Conservation (phyloP, 352 stramenopile species). For the Phytopythium cucurbitacearum region DNA sequence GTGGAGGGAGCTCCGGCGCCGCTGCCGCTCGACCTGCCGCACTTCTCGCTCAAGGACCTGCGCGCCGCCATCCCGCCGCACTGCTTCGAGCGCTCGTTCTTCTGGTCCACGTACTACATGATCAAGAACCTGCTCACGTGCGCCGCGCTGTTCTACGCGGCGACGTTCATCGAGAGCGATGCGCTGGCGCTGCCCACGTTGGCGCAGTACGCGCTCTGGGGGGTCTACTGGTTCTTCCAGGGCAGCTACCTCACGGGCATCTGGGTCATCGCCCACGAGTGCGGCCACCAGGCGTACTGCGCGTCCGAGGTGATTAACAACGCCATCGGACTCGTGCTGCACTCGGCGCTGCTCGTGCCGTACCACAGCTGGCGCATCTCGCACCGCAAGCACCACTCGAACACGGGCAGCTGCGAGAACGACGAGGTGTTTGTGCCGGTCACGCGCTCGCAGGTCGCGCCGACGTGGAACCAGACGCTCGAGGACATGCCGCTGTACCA, state of each 20-base stretch:
- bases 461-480: constrained; percentile 68
- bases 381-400: constrained; percentile 95
- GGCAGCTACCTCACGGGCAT: constrained; percentile 96
- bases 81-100: constrained; percentile 95
- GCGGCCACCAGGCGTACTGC: constrained; percentile 96
- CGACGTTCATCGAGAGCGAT: constrained; percentile 56
- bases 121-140: constrained; percentile 90
- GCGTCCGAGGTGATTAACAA: constrained; percentile 95
- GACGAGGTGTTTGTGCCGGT: constrained; percentile 97
- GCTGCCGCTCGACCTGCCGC: constrained; percentile 74
- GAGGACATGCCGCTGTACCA: constrained; percentile 94
- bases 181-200: constrained; percentile 41
- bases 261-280: constrained; percentile 98
- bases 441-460: constrained; percentile 59
- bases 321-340: constrained; percentile 92
- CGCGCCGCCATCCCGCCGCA: constrained; percentile 91
- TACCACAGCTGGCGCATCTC: constrained; percentile 98
- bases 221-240: constrained; percentile 96
- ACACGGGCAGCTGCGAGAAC: constrained; percentile 94
- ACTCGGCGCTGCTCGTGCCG: constrained; percentile 96
- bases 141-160: constrained; percentile 84
- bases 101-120: constrained; percentile 91
- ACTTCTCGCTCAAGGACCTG: constrained; percentile 88
- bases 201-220: constrained; percentile 77
- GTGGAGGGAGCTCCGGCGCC: constrained; percentile 69